These are phyloP conservation scores for Kentomonas sorsogonicus DNA, from an alignment of 208 protist species.

Conservation along the genomic window DNA sequence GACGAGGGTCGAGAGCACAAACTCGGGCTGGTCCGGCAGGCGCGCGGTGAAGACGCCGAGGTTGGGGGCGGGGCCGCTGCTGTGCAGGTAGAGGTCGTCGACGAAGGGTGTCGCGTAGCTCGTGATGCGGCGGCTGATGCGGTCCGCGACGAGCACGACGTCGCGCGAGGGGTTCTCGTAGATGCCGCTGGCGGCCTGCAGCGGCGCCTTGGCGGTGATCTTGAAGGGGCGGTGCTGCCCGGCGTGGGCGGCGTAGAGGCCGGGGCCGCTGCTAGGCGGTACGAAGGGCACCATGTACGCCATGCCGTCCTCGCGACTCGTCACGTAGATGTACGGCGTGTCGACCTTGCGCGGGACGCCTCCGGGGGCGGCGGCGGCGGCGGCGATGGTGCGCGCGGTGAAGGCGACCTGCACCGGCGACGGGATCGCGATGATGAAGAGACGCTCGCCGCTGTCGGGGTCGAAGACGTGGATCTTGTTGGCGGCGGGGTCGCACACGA, in stretches of 20 bases:
- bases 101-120: constrained; percentile 71
- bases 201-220: constrained; percentile 33
- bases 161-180: constrained; percentile 77
- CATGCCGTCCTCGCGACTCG: constrained; percentile 83
- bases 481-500: constrained; percentile 73
- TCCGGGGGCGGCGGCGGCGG: constrained; percentile 5
- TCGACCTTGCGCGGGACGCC: constrained; percentile 8
- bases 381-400: constrained; percentile 35
- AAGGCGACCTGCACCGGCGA: constrained; percentile 86
- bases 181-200: constrained; percentile 72
- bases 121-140: constrained; percentile 59
- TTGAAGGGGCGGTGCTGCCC: constrained; percentile 27
- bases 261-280: too few relatives aligned
- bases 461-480: constrained; percentile 76
- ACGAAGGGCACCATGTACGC: constrained; percentile 75
- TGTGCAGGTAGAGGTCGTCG: constrained; percentile 22
- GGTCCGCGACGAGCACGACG: constrained; percentile 72
- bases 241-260: constrained; percentile 19
- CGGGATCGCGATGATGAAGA: constrained; percentile 65
- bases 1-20: constrained; percentile 61
- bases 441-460: constrained; percentile 48
- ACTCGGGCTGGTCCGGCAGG: constrained; percentile 84
- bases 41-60: constrained; percentile 63
- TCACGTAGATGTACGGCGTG: constrained; percentile 68
- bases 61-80: constrained; percentile 38